Conservation (phyloP, 2,329 filamentous ascomycete genomes). For the Epicoccum nigrum region DNA sequence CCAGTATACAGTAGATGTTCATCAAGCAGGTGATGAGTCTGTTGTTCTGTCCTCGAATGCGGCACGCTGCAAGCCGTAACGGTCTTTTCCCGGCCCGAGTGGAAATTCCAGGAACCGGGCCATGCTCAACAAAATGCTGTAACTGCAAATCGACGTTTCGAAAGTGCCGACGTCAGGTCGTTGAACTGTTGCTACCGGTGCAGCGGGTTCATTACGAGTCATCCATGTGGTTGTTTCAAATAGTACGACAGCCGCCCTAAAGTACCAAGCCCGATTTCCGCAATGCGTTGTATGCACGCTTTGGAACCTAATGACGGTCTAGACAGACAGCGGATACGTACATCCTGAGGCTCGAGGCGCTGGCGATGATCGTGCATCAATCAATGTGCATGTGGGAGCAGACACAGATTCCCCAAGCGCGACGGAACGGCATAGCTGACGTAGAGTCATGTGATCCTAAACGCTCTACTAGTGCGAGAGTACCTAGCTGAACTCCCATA, state of each 20-base stretch:
- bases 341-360: neutral
- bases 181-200: neutral
- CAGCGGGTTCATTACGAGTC: conserved; percentile 6
- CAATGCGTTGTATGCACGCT: conserved; percentile 15
- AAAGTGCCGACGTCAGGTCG: conserved; percentile 3
- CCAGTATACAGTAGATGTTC: neutral
- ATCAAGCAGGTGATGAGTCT: neutral
- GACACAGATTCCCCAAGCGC: neutral
- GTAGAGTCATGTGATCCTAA: conserved; percentile 1
- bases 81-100: neutral
- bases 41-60: neutral
- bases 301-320: neutral
- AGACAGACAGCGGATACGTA: neutral
- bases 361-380: neutral
- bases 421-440: neutral
- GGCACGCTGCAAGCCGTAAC: neutral
- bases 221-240: conserved; percentile 10
- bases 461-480: conserved; percentile 7
- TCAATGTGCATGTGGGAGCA: neutral
- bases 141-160: conserved; percentile 8
- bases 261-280: conserved; percentile 10
- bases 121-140: conserved; percentile 16
- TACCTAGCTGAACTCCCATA: conserved; percentile 3
- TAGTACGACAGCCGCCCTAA: conserved; percentile 2
- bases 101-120: conserved; percentile 10